These are phyloP conservation scores for Linnemannia zychae DNA, from an alignment of 192 early-diverging fungal genomes.

Conservation along the genomic window DNA sequence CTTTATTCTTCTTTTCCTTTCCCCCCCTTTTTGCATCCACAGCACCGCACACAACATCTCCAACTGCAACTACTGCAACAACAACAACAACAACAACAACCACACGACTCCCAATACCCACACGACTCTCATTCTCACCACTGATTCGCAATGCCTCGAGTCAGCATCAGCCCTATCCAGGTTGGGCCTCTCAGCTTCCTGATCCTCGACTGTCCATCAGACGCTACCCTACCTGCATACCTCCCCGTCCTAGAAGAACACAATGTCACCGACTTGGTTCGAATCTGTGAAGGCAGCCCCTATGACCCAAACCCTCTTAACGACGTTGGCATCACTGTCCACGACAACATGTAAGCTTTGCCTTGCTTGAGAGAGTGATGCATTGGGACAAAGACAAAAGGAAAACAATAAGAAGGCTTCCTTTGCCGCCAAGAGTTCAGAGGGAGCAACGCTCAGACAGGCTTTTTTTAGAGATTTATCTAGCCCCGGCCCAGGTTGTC, in stretches of 20 bases:
- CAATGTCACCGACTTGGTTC: slow-evolving; percentile 75
- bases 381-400: too few species aligned
- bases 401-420: background rate
- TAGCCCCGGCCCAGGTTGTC: background rate
- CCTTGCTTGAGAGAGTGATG: background rate
- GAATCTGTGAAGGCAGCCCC: slow-evolving; percentile 74
- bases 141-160: slow-evolving; percentile 38
- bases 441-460: background rate
- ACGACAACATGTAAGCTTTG: slow-evolving; percentile 65
- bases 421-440: background rate
- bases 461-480: background rate
- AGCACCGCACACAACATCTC: background rate
- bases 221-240: slow-evolving; percentile 67
- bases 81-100: too few species aligned
- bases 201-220: slow-evolving; percentile 81
- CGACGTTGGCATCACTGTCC: slow-evolving; percentile 69
- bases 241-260: slow-evolving; percentile 62
- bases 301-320: slow-evolving; percentile 67
- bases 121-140: background rate
- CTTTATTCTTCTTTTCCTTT: background rate
- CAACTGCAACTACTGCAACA: too few species aligned
- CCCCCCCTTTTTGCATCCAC: background rate
- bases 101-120: background rate
- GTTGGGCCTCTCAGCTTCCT: slow-evolving; percentile 65
- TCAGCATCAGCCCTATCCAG: slow-evolving; percentile 55